Percentiles rank a stretch among this genome's conserved stretches.
These are phyloP conservation scores for Chloris gayana DNA, from an alignment of 176 grass and related monocot species.

Conservation along the genomic window DNA sequence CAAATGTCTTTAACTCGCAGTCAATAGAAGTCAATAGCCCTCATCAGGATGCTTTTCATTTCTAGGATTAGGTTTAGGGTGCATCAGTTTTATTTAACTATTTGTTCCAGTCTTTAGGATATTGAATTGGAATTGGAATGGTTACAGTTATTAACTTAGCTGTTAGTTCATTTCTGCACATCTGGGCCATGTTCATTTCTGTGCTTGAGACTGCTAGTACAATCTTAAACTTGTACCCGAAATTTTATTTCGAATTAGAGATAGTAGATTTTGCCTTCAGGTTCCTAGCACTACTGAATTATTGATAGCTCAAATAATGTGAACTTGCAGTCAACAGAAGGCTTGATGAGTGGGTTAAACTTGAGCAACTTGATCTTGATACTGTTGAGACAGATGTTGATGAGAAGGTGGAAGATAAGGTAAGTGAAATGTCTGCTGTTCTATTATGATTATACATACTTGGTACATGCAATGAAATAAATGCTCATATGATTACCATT, in stretches of 20 bases:
- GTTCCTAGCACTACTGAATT: not conserved
- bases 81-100: too few relatives aligned
- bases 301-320: conserved; percentile 2
- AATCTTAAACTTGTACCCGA: not conserved
- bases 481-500: conserved; percentile 21
- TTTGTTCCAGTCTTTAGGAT: too few relatives aligned
- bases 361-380: conserved; percentile 96
- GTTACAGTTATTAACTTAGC: conserved; percentile 31
- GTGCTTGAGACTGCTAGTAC: conserved; percentile 3
- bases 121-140: too few relatives aligned
- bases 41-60: too few relatives aligned
- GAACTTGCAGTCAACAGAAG: conserved; percentile 84
- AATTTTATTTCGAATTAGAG: not conserved
- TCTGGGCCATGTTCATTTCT: not conserved
- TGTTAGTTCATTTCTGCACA: not conserved
- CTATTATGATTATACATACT: not conserved
- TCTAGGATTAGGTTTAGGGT: too few relatives aligned
- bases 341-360: conserved; percentile 98
- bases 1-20: too few relatives aligned
- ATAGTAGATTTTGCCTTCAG: not conserved
- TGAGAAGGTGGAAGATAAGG: conserved; percentile 99
- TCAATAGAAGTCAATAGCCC: too few relatives aligned
- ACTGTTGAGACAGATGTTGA: conserved; percentile 87
- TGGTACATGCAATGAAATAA: not conserved
- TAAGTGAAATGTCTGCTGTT: conserved; percentile 36